Evolutionary conservation across 345 rosid species (phyloP).

Genomic region (Hibiscus tridactylites): DNA sequence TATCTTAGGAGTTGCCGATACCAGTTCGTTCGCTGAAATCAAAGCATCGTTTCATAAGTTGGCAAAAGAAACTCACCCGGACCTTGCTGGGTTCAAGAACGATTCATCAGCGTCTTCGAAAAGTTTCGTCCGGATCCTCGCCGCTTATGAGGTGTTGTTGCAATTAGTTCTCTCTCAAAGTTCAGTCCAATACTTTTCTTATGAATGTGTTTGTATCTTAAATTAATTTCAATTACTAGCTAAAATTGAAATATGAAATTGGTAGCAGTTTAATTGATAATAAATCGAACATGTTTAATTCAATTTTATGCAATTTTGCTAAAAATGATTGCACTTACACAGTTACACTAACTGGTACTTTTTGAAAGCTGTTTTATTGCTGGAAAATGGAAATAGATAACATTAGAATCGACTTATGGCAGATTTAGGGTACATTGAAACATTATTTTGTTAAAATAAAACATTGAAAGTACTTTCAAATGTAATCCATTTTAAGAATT

Average conservation of each 20-base stretch:
- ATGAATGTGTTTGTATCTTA: background rate
- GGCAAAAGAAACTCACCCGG: constrained; percentile 93
- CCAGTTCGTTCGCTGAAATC: constrained; percentile 71
- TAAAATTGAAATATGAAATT: background rate
- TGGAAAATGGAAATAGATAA: background rate
- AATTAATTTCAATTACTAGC: background rate
- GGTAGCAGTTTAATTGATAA: background rate
- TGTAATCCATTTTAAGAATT: background rate
- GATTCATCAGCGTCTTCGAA: constrained; percentile 36
- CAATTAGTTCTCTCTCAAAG: background rate
- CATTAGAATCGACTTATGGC: background rate
- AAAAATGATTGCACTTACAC: background rate
- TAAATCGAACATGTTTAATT: background rate
- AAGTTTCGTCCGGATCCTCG: constrained; percentile 77
- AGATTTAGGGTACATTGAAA: background rate
- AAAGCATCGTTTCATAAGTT: constrained; percentile 76
- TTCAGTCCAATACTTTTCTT: background rate
- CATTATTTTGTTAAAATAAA: background rate
- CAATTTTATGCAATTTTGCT: background rate
- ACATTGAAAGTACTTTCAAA: background rate
- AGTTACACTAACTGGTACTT: background rate
- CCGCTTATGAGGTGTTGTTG: constrained; percentile 73
- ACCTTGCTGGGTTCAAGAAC: constrained; percentile 40
- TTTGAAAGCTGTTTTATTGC: background rate
- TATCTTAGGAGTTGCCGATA: constrained; percentile 57